Base-by-base conservation (phyloP, 805 yeast species). In the Starmerella etchellsii region DNA sequence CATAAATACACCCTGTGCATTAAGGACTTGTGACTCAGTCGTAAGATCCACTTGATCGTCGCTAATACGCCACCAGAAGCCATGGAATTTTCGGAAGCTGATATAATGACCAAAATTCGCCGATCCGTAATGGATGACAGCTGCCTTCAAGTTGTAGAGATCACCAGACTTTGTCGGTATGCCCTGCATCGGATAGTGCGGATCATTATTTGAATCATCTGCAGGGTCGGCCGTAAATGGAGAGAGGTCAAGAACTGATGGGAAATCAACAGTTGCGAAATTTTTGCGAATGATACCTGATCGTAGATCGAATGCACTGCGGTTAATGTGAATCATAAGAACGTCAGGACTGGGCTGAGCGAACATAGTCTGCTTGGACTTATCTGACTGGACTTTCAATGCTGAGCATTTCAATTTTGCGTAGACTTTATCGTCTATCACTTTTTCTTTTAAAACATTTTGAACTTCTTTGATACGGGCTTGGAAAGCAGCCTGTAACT, bases 81-180 rank as follows among this genome's bases (percentile, higher is more conserved):
- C 91, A 50, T 94, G 71, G 43, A 65, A 70, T 54, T 75, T 78
- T 54, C 96, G 74, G 63, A 73, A 88, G 31, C 93, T 84, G 46
- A 88, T 81, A 57, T 88, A 88, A 60, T 88, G 98, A n/a, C 98
- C 98, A 57, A 84, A 91, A 53, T 88, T 85, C 53, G 91, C 96
- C 1, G 95, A 81, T 36, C 98, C 98, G 58, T 79, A 87, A 60
- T 88, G 98, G 1, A 88, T 77, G 34, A 88, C 81, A 1, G 82
- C 91, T 1, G 95, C 82, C 55, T 81, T 81, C 46, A 88, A 67
- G 30, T 75, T 69, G 58, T 88, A 88, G 37, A 47, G 37, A 23
- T 46, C 50, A 4, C 36, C 33, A 10, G 27, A 22, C 3, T 34
- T 45, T 2, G 21, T 14, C 6, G 37, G 20, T 1, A 39, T n/a